phyloP scores from a whole-genome alignment of 768 basidiomycete genomes.

The Mycena vitilis region DNA sequence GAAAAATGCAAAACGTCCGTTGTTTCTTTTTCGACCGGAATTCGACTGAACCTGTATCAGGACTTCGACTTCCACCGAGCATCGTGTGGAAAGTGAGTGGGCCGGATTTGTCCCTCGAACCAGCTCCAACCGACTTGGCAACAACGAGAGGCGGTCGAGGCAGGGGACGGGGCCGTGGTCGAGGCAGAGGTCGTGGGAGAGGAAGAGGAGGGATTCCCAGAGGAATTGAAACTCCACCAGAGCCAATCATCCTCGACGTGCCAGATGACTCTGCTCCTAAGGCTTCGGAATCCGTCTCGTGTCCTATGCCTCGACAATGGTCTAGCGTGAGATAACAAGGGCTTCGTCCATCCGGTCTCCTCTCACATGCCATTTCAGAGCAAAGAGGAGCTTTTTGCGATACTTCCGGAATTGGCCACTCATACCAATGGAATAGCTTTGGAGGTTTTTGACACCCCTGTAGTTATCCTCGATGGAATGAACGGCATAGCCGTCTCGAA shows the following conservation, averaged over 20 bases:
- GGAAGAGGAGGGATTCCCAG: slow-evolving; percentile 10
- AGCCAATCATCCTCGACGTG: neutral
- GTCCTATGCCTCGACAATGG: slow-evolving; percentile 43
- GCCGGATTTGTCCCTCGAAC: neutral
- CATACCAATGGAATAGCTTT: slow-evolving; percentile 45
- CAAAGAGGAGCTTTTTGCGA: slow-evolving; percentile 44
- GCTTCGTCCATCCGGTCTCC: neutral
- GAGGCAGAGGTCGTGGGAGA: slow-evolving; percentile 23
- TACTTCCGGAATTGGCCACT: slow-evolving; percentile 45
- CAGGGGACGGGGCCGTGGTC: slow-evolving; percentile 15
- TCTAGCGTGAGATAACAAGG: slow-evolving; percentile 38
- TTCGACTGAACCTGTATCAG: slow-evolving; percentile 6
- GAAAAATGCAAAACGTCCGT: slow-evolving; percentile 22
- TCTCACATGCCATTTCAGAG: slow-evolving; percentile 35
- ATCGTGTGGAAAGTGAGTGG: slow-evolving; percentile 18
- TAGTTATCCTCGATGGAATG: slow-evolving; percentile 43
- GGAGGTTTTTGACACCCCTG: slow-evolving; percentile 42
- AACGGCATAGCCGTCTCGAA: slow-evolving; percentile 38
- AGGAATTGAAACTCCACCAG: neutral
- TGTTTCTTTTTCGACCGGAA: neutral
- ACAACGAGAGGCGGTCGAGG: slow-evolving; percentile 8
- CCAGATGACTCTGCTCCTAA: slow-evolving; percentile 1
- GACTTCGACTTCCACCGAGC: neutral
- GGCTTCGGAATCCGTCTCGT: neutral
- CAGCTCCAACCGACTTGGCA: neutral